phyloP scores from a whole-genome alignment of 306 rosid species.

The Ammopiptanthus mongolicus region DNA sequence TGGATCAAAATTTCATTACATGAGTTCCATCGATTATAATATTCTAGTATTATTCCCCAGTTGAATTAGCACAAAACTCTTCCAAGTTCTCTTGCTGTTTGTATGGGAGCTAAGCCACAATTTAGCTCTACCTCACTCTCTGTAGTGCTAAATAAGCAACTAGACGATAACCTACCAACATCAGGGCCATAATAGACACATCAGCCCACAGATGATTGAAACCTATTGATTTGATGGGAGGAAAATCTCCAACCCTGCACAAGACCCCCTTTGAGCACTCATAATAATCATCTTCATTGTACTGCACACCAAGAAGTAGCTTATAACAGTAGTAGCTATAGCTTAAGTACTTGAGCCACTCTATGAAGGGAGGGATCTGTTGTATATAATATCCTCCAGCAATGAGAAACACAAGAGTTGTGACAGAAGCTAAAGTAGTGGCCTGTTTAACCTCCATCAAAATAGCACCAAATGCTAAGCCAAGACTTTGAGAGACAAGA shows the following conservation, averaged over 20 bases:
- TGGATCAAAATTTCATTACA: slow-evolving; percentile 15
- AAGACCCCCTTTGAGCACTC: slow-evolving; percentile 64
- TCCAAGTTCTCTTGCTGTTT: slow-evolving; percentile 8
- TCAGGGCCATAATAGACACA: slow-evolving; percentile 55
- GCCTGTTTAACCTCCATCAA: slow-evolving; percentile 82
- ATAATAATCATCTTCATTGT: slow-evolving; percentile 52
- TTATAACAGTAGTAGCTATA: slow-evolving; percentile 82
- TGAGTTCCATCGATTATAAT: not conserved
- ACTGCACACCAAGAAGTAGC: slow-evolving; percentile 78
- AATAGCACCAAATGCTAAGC: slow-evolving; percentile 76
- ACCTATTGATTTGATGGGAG: slow-evolving; percentile 57
- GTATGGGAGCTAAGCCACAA: not conserved
- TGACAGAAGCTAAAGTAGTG: slow-evolving; percentile 76
- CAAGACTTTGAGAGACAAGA: slow-evolving; percentile 79
- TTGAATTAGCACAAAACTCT: slow-evolving; percentile 31
- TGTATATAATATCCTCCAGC: slow-evolving; percentile 84
- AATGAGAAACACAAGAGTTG: slow-evolving; percentile 76
- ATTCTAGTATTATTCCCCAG: slow-evolving; percentile 22
- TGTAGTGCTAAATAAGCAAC: slow-evolving; percentile 73
- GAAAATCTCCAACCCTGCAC: slow-evolving; percentile 60
- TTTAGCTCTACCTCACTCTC: slow-evolving; percentile 48
- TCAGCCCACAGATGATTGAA: slow-evolving; percentile 62
- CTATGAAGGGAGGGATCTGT: slow-evolving; percentile 71
- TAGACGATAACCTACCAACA: slow-evolving; percentile 69
- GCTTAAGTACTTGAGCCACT: slow-evolving; percentile 76